Evolutionary conservation across 2,329 filamentous ascomycete species (phyloP).

Genomic region (Endothia cerciana): DNA sequence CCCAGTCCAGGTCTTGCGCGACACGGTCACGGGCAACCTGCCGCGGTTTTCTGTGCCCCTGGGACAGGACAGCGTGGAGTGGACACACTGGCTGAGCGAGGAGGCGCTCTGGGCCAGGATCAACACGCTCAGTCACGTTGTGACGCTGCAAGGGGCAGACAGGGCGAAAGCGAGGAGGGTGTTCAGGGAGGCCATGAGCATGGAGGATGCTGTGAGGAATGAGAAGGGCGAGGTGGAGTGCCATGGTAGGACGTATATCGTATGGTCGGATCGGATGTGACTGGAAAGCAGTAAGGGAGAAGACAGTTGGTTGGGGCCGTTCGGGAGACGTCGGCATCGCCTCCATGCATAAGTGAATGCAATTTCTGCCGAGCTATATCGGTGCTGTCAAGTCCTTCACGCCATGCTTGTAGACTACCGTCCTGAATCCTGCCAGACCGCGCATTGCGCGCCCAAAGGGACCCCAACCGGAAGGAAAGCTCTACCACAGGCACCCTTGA

Average conservation of each 20-base stretch:
- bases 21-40: conserved; percentile 44
- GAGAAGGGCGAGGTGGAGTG: conserved; percentile 64
- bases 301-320: not conserved
- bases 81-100: conserved; percentile 60
- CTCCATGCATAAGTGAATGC: not conserved
- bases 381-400: not conserved
- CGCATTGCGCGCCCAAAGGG: not conserved
- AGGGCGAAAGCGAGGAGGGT: conserved; percentile 51
- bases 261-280: conserved; percentile 60
- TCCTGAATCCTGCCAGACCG: conserved; percentile 21
- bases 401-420: conserved; percentile 24
- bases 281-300: not conserved
- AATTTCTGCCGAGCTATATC: conserved; percentile 3
- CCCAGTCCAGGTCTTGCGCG: conserved; percentile 54
- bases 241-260: conserved; percentile 66
- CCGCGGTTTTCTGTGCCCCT: conserved; percentile 65
- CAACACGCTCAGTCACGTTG: conserved; percentile 70
- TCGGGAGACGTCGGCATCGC: not conserved
- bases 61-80: conserved; percentile 58
- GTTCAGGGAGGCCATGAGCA: conserved; percentile 59
- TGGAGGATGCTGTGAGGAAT: conserved; percentile 59
- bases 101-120: conserved; percentile 68
- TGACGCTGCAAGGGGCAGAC: conserved; percentile 57
- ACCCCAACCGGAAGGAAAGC: not conserved
- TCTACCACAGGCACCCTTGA: not conserved